phyloP scores from a whole-genome alignment of 371 early-diverging fungal species.

The Actinomucor elegans region DNA sequence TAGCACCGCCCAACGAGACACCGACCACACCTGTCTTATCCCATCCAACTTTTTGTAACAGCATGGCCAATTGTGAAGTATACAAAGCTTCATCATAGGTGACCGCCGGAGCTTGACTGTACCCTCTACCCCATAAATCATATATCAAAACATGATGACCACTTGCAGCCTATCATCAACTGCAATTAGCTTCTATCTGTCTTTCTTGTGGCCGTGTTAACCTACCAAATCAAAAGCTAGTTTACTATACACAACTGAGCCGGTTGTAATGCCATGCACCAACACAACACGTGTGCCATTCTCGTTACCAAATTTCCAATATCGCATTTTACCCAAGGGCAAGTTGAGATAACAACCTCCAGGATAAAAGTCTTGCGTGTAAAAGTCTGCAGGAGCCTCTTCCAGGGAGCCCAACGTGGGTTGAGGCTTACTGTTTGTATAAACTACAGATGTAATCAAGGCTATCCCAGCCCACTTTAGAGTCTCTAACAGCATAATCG shows the following conservation, averaged over 20 bases:
- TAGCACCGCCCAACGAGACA: slow-evolving; percentile 52
- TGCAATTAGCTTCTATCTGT: background rate
- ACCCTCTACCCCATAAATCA: slow-evolving; percentile 60
- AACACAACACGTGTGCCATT: slow-evolving; percentile 53
- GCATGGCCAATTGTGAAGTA: slow-evolving; percentile 44
- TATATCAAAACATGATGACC: slow-evolving; percentile 52
- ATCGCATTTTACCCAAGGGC: slow-evolving; percentile 54
- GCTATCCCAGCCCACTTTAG: slow-evolving; percentile 5
- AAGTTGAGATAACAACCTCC: slow-evolving; percentile 35
- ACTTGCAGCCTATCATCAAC: slow-evolving; percentile 34
- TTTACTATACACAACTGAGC: slow-evolving; percentile 29
- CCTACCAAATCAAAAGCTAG: slow-evolving; percentile 32
- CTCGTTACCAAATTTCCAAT: slow-evolving; percentile 52
- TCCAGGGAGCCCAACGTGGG: slow-evolving; percentile 32
- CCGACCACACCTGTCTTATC: slow-evolving; percentile 42
- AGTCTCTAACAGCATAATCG: background rate
- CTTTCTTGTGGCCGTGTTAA: background rate
- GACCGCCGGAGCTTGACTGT: slow-evolving; percentile 47
- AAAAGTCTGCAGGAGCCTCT: slow-evolving; percentile 23
- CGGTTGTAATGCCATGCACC: slow-evolving; percentile 56
- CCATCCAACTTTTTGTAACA: slow-evolving; percentile 63
- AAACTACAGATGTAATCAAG: background rate
- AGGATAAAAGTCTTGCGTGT: slow-evolving; percentile 39
- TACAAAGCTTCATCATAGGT: slow-evolving; percentile 47
- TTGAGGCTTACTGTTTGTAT: background rate